Evolutionary conservation across 2,329 filamentous ascomycete genomes (phyloP).

Genomic region (Elsinoe australis): DNA sequence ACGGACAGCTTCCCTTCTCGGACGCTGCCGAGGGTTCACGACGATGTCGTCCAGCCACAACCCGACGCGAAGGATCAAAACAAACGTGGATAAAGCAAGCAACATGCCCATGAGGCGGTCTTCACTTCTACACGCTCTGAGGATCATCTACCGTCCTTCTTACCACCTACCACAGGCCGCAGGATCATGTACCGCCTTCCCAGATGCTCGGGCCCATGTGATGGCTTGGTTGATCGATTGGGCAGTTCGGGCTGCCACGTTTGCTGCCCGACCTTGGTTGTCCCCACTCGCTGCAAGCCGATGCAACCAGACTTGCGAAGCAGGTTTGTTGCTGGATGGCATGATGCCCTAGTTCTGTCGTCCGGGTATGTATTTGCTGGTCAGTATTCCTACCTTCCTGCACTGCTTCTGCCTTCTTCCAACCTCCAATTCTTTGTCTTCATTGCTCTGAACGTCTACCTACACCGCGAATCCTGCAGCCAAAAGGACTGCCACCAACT

Average conservation of each 20-base stretch:
- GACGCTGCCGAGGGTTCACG: neutral
- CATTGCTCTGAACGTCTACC: neutral
- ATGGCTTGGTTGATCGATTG: conserved; percentile 7
- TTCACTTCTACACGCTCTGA: neutral
- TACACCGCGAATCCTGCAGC: neutral
- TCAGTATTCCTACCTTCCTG: neutral
- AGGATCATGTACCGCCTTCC: too few relatives aligned
- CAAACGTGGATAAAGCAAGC: neutral
- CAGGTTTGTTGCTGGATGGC: conserved; percentile 13
- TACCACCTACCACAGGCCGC: neutral
- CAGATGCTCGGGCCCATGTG: neutral
- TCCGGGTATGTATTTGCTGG: neutral
- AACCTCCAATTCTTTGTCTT: conserved; percentile 9
- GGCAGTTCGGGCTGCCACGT: conserved; percentile 2
- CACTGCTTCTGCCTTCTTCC: neutral
- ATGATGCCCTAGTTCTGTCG: conserved; percentile 8
- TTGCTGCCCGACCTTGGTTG: conserved; percentile 11
- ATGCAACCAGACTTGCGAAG: conserved; percentile 7
- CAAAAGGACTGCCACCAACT: neutral
- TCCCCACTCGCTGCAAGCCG: neutral
- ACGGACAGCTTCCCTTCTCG: conserved; percentile 1
- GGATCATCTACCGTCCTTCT: neutral
- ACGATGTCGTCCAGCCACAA: conserved; percentile 6
- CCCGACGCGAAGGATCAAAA: conserved; percentile 7
- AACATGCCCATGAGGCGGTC: neutral